Evolutionary conservation across 2,329 filamentous ascomycete genomes (phyloP).

Genomic region (Colletotrichum sp.): DNA sequence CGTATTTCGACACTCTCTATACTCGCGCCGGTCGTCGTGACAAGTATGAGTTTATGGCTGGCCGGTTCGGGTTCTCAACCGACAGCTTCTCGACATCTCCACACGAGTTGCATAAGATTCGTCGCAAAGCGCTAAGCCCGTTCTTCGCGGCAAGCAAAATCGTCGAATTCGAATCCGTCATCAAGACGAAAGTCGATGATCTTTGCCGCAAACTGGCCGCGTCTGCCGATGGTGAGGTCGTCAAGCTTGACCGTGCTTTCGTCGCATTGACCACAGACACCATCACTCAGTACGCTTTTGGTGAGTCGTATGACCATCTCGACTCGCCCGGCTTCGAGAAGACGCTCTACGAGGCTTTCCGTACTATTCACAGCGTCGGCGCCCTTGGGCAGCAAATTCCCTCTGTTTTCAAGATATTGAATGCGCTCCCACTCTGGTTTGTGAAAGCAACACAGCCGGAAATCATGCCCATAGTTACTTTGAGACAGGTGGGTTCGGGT

Average conservation of each 20-base stretch:
- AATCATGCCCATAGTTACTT: constrained; percentile 25
- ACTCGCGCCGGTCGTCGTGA: neutral
- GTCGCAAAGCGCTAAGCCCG: constrained; percentile 37
- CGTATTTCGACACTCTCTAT: constrained; percentile 29
- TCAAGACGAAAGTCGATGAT: constrained; percentile 29
- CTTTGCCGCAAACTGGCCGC: constrained; percentile 29
- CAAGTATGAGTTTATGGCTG: constrained; percentile 4
- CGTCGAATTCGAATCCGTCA: constrained; percentile 20
- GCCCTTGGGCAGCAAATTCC: constrained; percentile 31
- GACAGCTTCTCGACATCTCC: constrained; percentile 35
- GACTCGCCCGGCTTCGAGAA: constrained; percentile 29
- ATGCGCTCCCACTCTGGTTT: constrained; percentile 25
- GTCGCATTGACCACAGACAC: constrained; percentile 37
- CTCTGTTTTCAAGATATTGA: constrained; percentile 28
- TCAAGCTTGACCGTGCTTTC: constrained; percentile 29
- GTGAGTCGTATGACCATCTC: constrained; percentile 33
- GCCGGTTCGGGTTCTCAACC: constrained; percentile 7
- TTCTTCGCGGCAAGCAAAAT: constrained; percentile 24
- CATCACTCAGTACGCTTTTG: constrained; percentile 41
- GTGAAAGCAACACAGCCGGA: constrained; percentile 24
- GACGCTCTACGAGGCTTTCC: constrained; percentile 27
- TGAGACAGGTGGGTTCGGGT: neutral
- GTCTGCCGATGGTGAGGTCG: neutral
- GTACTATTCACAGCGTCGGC: constrained; percentile 27
- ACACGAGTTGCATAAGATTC: constrained; percentile 35